Base-by-base conservation (phyloP, 331 rosid species). In the Arachis monticola region DNA sequence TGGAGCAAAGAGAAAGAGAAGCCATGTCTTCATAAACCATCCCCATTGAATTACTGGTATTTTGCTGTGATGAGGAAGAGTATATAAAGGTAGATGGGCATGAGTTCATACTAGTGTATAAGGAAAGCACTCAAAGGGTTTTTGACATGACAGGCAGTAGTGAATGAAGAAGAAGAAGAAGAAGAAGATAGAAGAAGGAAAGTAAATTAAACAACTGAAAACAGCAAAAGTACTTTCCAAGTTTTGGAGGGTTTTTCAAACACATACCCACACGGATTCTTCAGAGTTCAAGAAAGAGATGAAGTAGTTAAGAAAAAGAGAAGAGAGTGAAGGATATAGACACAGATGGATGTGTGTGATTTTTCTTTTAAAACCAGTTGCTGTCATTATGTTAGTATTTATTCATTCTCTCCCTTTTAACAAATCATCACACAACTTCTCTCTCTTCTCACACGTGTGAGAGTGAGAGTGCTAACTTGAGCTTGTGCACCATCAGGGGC, bases 21-120 rank as follows among this genome's bases (percentile, higher is more conserved):
- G 83, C 87, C 90, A 86, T 86, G 70, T 89, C 92, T 22, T 87
- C 87, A 77, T 88, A 80, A 13, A 90, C 85, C 87, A 78, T 77
- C 56, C 92, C 91, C 88, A 88, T 83, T 6, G 86, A 63, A 60
- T 65, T 27, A 27, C 30, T 27, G 30, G 35, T 38, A 38, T 38
- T 38, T 38, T 38, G 41, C 5, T 38, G 41, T 38, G 41, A 38
- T 38, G 81, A 44, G 40, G 85, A 81, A 13, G 82, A 56, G 59
- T 76, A 69, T 11, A 76, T 8, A 55, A 68, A 56, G 69, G 72
- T 73, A 64, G 85, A 66, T 76, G 74, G 86, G 83, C 97, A 72
- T 38, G 67, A 59, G 60, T 78, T 78, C 85, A 82, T 82, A 27
- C 2, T 27, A 27, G 30, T 27, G 30, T 27, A 27, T 27, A 27